Conservation (phyloP, 306 rosid species). For the Herpetospermum pedunculosum region DNA sequence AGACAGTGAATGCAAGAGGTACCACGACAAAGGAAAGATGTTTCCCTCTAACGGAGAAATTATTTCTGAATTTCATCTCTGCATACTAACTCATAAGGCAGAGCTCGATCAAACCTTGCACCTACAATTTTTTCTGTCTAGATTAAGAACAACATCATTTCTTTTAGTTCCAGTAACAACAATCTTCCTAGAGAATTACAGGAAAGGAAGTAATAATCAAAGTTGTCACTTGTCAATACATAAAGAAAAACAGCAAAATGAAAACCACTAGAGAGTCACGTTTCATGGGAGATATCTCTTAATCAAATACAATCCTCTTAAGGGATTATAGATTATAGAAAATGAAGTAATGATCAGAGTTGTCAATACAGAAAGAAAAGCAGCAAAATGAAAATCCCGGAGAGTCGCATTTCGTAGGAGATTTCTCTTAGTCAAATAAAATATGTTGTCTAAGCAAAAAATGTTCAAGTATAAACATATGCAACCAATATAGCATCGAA, state of each 20-base stretch:
- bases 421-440: background rate
- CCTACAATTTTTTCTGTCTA: background rate
- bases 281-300: background rate
- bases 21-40: background rate
- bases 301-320: background rate
- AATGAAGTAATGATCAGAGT: background rate
- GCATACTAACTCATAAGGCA: background rate
- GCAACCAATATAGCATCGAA: background rate
- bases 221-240: too few relatives aligned
- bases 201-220: background rate
- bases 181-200: background rate
- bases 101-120: background rate
- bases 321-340: background rate
- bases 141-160: background rate
- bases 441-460: background rate
- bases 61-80: slow-evolving; percentile 9
- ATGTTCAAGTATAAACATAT: background rate
- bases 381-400: background rate
- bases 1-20: background rate
- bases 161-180: background rate
- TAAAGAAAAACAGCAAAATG: background rate
- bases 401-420: background rate
- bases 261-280: background rate
- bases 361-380: background rate
- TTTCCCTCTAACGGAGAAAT: background rate